Evolutionary conservation across 2,329 filamentous ascomycete genomes (phyloP).

Genomic region (Plectosphaerella cucumerina): DNA sequence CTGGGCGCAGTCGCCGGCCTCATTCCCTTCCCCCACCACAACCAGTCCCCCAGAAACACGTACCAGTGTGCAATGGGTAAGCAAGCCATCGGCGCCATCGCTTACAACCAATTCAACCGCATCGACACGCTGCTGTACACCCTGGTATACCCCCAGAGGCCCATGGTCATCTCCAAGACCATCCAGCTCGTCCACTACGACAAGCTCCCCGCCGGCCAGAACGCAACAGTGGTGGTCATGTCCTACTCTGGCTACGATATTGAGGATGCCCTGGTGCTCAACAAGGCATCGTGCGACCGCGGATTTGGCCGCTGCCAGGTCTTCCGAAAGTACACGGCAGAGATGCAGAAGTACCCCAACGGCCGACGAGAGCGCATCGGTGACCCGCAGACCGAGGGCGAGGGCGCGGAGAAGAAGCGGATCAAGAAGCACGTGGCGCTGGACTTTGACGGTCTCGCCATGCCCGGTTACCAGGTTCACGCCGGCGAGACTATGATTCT

Average conservation of each 20-base stretch:
- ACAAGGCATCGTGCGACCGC: conserved; percentile 92
- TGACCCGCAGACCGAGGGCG: conserved; percentile 48
- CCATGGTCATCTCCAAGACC: conserved; percentile 95
- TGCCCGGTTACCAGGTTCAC: conserved; percentile 76
- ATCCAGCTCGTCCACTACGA: conserved; percentile 97
- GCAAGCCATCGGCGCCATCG: conserved; percentile 97
- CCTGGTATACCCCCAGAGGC: conserved; percentile 95
- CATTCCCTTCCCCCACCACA: conserved; percentile 97
- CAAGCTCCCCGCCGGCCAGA: conserved; percentile 93
- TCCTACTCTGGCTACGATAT: conserved; percentile 99
- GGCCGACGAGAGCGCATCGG: conserved; percentile 65
- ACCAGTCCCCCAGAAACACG: conserved; percentile 96
- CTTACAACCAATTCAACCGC: conserved; percentile 94
- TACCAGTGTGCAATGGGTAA: conserved; percentile 99
- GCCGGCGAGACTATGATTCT: conserved; percentile 84
- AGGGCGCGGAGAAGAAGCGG: conserved; percentile 56
- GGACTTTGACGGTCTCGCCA: conserved; percentile 82
- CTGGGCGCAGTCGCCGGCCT: conserved; percentile 92
- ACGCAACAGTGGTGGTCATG: conserved; percentile 98
- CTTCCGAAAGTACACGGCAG: conserved; percentile 89
- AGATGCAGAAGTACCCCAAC: conserved; percentile 86
- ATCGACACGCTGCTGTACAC: conserved; percentile 96
- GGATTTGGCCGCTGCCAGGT: conserved; percentile 97
- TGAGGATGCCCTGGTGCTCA: conserved; percentile 93
- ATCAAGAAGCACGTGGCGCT: conserved; percentile 69